phyloP scores from a whole-genome alignment of 176 grass and related monocot species.

The Pharus latifolius region DNA sequence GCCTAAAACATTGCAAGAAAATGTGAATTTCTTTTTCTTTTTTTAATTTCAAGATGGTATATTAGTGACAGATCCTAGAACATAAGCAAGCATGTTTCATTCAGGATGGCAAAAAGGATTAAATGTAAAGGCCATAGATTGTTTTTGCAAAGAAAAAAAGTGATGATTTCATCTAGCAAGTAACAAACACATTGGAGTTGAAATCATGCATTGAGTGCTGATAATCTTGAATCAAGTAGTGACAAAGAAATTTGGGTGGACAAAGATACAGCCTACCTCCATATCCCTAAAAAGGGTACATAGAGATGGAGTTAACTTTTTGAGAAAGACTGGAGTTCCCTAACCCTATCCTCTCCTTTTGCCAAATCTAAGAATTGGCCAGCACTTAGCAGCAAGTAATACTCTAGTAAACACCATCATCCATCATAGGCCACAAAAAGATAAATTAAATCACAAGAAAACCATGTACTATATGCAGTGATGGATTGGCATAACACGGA shows the following conservation, averaged over 20 bases:
- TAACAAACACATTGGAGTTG: not conserved
- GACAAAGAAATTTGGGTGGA: not conserved
- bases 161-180: not conserved
- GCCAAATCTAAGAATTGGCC: slow-evolving; percentile 17
- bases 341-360: slow-evolving; percentile 6
- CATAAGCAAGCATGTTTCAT: no score
- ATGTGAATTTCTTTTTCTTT: no score
- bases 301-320: no score
- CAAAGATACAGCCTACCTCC: slow-evolving; percentile 26
- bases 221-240: slow-evolving; percentile 1
- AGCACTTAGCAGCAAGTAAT: not conserved
- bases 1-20: no score
- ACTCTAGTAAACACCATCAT: not conserved
- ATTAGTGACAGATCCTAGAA: no score
- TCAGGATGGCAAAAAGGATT: no score
- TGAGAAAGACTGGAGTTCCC: slow-evolving; percentile 10
- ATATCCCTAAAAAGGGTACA: slow-evolving; percentile 20
- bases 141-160: not conserved
- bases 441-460: no score
- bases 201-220: not conserved
- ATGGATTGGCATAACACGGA: no score
- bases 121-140: no score
- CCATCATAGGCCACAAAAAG: no score
- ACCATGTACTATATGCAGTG: no score
- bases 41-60: no score